Conservation (phyloP, 805 yeast genomes). For the Yarrowia bubula region DNA sequence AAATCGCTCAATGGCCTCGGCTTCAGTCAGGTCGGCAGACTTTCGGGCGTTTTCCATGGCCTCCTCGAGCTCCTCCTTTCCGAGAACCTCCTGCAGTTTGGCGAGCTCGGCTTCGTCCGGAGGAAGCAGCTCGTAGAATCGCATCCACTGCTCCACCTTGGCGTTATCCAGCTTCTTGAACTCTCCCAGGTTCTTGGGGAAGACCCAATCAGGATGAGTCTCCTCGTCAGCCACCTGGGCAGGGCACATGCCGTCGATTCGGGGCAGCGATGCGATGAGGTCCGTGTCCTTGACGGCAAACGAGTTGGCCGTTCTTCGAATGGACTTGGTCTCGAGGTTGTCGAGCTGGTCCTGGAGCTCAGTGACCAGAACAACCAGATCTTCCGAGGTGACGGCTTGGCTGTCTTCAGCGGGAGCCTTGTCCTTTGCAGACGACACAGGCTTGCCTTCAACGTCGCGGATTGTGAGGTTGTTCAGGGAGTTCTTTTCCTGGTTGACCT, state of each 20-base stretch:
- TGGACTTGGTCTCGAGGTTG: conserved; percentile 66
- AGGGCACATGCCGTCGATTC: conserved; percentile 75
- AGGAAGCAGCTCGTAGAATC: conserved; percentile 76
- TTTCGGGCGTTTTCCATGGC: conserved; percentile 31
- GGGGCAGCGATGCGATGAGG: conserved; percentile 65
- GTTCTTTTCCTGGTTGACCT: conserved; percentile 19
- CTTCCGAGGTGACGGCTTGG: conserved; percentile 76
- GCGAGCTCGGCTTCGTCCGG: conserved; percentile 56
- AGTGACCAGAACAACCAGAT: conserved; percentile 79
- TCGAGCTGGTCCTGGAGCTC: conserved; percentile 89
- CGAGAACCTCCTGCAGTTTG: conserved; percentile 50
- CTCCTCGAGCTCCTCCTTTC: conserved; percentile 44
- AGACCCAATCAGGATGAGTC: conserved; percentile 35
- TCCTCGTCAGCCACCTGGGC: conserved; percentile 37
- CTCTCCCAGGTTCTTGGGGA: conserved; percentile 59
- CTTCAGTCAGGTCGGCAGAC: conserved; percentile 45
- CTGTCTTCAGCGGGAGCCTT: conserved; percentile 42
- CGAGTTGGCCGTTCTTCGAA: conserved; percentile 67
- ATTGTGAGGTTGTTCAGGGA: conserved; percentile 20
- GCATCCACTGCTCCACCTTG: conserved; percentile 53
- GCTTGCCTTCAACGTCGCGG: conserved; percentile 23
- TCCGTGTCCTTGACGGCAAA: conserved; percentile 46
- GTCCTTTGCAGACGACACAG: conserved; percentile 1
- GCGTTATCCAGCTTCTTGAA: conserved; percentile 50
- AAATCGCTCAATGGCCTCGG: conserved; percentile 53